Evolutionary conservation across 2,329 filamentous ascomycete genomes (phyloP).

Genomic region (Neospermospora avenae): DNA sequence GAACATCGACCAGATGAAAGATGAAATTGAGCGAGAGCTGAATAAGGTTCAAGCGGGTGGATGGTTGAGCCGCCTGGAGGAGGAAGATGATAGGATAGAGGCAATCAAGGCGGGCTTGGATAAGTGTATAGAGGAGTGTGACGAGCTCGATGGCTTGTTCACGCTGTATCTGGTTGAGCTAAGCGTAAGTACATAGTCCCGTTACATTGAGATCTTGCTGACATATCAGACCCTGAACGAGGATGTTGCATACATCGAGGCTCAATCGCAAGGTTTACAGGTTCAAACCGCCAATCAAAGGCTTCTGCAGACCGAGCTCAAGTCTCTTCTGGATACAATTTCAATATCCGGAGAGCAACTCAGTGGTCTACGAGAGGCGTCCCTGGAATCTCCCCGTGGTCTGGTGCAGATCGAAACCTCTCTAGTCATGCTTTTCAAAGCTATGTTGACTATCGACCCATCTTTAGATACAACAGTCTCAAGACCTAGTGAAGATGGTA

Average conservation of each 20-base stretch:
- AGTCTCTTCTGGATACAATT: slow-evolving; percentile 84
- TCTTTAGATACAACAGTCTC: slow-evolving; percentile 52
- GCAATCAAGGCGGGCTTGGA: slow-evolving; percentile 85
- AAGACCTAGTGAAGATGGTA: slow-evolving; percentile 40
- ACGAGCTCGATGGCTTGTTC: slow-evolving; percentile 89
- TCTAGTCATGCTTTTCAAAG: slow-evolving; percentile 81
- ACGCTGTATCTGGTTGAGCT: slow-evolving; percentile 95
- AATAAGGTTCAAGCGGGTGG: slow-evolving; percentile 88
- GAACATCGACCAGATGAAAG: slow-evolving; percentile 75
- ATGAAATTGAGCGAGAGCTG: slow-evolving; percentile 81
- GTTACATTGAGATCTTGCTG: slow-evolving; percentile 20
- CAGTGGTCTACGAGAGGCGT: slow-evolving; percentile 67
- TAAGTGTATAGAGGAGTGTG: slow-evolving; percentile 87
- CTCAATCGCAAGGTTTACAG: slow-evolving; percentile 93
- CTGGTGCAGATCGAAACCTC: slow-evolving; percentile 75
- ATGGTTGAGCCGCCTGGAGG: slow-evolving; percentile 80
- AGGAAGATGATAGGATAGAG: slow-evolving; percentile 86
- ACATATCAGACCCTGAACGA: slow-evolving; percentile 76
- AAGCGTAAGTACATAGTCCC: slow-evolving; percentile 56
- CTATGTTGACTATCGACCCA: slow-evolving; percentile 91
- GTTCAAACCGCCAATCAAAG: slow-evolving; percentile 98
- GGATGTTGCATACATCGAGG: slow-evolving; percentile 95
- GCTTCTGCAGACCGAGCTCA: slow-evolving; percentile 79
- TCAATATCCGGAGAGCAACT: slow-evolving; percentile 79
- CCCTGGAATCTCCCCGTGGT: slow-evolving; percentile 67